Evolutionary conservation across 257 asterid genomes (phyloP).

Genomic region (Schizonepeta tenuifolia): DNA sequence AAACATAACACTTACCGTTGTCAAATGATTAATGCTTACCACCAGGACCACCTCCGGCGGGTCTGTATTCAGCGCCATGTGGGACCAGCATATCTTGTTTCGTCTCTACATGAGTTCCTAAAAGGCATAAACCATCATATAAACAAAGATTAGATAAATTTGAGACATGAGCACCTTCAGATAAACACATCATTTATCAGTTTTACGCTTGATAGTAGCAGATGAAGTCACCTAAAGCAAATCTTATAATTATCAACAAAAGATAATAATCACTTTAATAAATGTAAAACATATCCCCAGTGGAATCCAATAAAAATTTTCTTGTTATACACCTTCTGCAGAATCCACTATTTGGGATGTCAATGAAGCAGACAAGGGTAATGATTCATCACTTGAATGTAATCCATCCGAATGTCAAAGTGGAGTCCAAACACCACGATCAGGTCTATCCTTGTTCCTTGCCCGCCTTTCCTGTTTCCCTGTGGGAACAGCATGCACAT

Average conservation of each 20-base stretch:
- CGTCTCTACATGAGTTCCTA: constrained; percentile 58
- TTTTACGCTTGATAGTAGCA: background rate
- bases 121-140: constrained; percentile 26
- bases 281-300: constrained; percentile 18
- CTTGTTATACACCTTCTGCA: constrained; percentile 59
- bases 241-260: background rate
- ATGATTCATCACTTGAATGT: constrained; percentile 68
- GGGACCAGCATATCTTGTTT: constrained; percentile 47
- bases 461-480: constrained; percentile 70
- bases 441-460: constrained; percentile 88
- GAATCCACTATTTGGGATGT: constrained; percentile 55
- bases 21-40: constrained; percentile 59
- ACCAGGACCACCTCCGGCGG: constrained; percentile 60
- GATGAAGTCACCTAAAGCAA: constrained; percentile 6
- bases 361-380: constrained; percentile 65
- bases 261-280: constrained; percentile 23
- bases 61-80: constrained; percentile 60
- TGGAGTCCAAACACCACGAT: constrained; percentile 94
- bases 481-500: constrained; percentile 40
- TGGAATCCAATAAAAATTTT: constrained; percentile 17
- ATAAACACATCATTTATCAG: constrained; percentile 2
- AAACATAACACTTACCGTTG: constrained; percentile 60
- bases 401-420: constrained; percentile 77
- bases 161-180: constrained; percentile 10
- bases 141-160: constrained; percentile 8